Evolutionary conservation across 148 eudicot genomes (phyloP).

Genomic region (Vaccinium vitisidaea): DNA sequence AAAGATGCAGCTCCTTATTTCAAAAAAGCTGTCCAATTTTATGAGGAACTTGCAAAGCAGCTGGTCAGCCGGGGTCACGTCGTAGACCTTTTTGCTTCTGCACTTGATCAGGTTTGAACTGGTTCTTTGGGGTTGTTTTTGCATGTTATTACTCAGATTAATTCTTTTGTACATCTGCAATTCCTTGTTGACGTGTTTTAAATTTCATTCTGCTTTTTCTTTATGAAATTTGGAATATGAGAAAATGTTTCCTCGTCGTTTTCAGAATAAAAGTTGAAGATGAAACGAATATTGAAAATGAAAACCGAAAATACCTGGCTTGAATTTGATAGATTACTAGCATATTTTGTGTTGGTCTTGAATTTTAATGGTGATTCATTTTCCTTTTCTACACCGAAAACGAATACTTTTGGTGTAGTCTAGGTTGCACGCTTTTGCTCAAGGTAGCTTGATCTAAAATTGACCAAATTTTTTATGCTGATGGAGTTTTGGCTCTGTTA

Average conservation of each 20-base stretch:
- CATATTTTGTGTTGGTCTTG: not conserved
- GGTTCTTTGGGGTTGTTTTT: not conserved
- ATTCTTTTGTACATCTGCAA: not conserved
- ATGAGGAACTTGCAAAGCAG: constrained; percentile 75
- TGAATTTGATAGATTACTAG: not conserved
- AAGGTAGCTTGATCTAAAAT: not conserved
- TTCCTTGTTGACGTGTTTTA: not conserved
- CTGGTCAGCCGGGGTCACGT: constrained; percentile 93
- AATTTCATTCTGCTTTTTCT: not conserved
- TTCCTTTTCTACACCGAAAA: not conserved
- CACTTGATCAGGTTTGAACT: constrained; percentile 84
- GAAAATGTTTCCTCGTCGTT: not conserved
- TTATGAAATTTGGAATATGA: not conserved
- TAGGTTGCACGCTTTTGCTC: not conserved
- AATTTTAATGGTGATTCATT: not conserved
- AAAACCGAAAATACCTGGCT: not conserved
- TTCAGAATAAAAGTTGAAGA: not conserved
- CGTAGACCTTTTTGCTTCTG: constrained; percentile 93
- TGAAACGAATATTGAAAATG: not conserved
- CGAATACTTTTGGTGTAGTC: not conserved
- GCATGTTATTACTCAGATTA: not conserved
- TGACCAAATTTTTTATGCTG: not conserved
- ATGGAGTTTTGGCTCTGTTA: constrained; percentile 3
- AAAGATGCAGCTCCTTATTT: constrained; percentile 97
- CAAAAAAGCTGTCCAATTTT: constrained; percentile 83